Evolutionary conservation across 1,284 basidiomycete genomes (phyloP), one percentile per base, ranked within the genome.

Genomic region (Athelia psychrophila): DNA sequence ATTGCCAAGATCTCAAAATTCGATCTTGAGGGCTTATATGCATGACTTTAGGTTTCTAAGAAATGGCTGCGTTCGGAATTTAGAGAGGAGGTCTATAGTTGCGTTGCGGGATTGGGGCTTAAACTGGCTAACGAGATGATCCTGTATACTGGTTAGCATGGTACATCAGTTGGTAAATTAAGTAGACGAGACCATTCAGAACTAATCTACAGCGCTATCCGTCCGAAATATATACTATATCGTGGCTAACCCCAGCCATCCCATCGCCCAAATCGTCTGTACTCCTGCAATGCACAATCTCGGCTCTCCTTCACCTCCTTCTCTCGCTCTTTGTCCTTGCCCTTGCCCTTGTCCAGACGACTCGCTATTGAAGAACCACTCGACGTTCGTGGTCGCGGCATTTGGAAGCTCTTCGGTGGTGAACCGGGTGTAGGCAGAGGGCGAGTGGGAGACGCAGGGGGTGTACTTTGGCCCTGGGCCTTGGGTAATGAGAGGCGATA

Each of bases 401-500:
- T 59, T 4, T 73, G 64, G 15, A 69, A 60, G 4, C 68, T 59
- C 56, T 70, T 73, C 19, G 76, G 72, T 27, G 80, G 73, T 3
- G 80, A 78, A 24, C 67, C 68, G 30, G 72, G 64, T 18, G 59
- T 27, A 38, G 63, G 35, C n/a, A 46, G 27, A 15, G 40, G 44
- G 25, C 48, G 35, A 15, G 45, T 22, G 24, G 56, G 47, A 2
- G 44, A 56, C 38, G 53, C 44, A 16, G 48, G 47, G n/a, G 44
- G 50, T 9, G 44, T 27, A 47, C 50, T 51, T 9, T 66, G 61
- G 27, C 67, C 60, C 20, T 60, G 62, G 23, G 74, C 67, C 6
- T 68, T 69, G 18, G 92, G 91, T 25, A 95, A 70, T 13, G 86
- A 80, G 9, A 96, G 75, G 5, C 93, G 81, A 70, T 95, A 96